phyloP scores from a whole-genome alignment of 2,329 filamentous ascomycete species.

The Hymenoscyphus fructigenus region DNA sequence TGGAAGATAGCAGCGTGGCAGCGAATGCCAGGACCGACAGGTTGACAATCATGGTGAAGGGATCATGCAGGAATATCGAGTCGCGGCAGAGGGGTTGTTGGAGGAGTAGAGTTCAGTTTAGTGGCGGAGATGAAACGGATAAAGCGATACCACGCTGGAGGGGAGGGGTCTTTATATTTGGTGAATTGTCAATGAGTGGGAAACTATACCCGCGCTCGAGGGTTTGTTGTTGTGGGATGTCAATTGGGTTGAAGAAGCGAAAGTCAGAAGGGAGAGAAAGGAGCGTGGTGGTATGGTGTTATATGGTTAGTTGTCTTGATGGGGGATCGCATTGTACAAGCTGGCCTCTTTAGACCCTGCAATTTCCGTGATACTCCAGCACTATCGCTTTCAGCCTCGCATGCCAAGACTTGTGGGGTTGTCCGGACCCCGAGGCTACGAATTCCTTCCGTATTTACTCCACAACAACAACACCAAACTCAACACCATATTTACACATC shows the following conservation, averaged over 20 bases:
- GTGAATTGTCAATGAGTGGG: neutral
- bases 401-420: slow-evolving; percentile 2
- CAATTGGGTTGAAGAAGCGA: neutral
- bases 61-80: slow-evolving; percentile 20
- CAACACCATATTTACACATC: neutral
- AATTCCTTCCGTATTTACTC: neutral
- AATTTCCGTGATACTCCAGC: neutral
- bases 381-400: neutral
- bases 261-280: neutral
- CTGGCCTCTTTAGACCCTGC: slow-evolving; percentile 1
- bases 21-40: slow-evolving; percentile 54
- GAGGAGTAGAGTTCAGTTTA: neutral
- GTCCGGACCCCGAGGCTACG: neutral
- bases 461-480: neutral
- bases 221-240: neutral
- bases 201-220: neutral
- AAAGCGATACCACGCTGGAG: neutral
- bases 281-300: neutral
- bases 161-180: neutral
- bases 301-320: neutral
- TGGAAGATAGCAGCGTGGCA: slow-evolving; percentile 49
- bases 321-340: slow-evolving; percentile 1
- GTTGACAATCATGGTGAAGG: slow-evolving; percentile 50
- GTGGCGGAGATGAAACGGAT: neutral
- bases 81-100: slow-evolving; percentile 5